Conservation (phyloP, 352 stramenopile genomes). For the Phytophthora palmivora region DNA sequence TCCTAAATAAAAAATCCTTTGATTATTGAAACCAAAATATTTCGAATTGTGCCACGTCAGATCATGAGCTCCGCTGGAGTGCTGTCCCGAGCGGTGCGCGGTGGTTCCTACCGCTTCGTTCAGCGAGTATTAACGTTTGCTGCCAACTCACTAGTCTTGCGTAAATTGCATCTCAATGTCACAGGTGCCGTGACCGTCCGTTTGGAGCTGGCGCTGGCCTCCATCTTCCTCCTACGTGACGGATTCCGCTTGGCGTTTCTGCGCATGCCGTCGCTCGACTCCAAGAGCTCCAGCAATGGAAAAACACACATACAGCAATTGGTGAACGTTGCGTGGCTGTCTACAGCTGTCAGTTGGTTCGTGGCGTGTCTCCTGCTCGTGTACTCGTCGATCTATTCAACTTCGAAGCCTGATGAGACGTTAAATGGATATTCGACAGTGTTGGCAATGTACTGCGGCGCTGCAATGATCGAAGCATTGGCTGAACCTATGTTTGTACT, state of each 20-base stretch:
- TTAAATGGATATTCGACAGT: slow-evolving; percentile 60
- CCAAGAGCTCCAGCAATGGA: slow-evolving; percentile 6
- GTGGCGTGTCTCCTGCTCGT: slow-evolving; percentile 46
- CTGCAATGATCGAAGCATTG: slow-evolving; percentile 80
- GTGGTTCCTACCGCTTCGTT: slow-evolving; percentile 79
- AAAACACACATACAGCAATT: slow-evolving; percentile 58
- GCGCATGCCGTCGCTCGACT: slow-evolving; percentile 75
- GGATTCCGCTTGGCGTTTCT: slow-evolving; percentile 89
- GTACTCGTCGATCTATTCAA: slow-evolving; percentile 22
- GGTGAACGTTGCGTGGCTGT: slow-evolving; percentile 84
- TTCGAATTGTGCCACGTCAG: slow-evolving; percentile 21
- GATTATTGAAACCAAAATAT: too few species aligned
- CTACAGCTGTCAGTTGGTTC: slow-evolving; percentile 62
- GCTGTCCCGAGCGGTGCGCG: slow-evolving; percentile 59
- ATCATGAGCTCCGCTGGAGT: slow-evolving; percentile 41
- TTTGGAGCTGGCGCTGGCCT: slow-evolving; percentile 90
- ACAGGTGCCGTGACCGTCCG: slow-evolving; percentile 86
- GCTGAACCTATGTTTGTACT: slow-evolving; percentile 88
- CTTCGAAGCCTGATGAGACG: slow-evolving; percentile 11
- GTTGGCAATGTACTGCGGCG: slow-evolving; percentile 77
- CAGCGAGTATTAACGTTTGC: slow-evolving; percentile 89
- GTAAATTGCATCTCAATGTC: slow-evolving; percentile 74
- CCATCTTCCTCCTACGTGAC: slow-evolving; percentile 92
- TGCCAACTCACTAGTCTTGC: slow-evolving; percentile 85
- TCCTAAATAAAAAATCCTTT: too few species aligned